Evolutionary conservation across 371 early-diverging fungal species (phyloP).

Genomic region (Rhizopus microsporus): DNA sequence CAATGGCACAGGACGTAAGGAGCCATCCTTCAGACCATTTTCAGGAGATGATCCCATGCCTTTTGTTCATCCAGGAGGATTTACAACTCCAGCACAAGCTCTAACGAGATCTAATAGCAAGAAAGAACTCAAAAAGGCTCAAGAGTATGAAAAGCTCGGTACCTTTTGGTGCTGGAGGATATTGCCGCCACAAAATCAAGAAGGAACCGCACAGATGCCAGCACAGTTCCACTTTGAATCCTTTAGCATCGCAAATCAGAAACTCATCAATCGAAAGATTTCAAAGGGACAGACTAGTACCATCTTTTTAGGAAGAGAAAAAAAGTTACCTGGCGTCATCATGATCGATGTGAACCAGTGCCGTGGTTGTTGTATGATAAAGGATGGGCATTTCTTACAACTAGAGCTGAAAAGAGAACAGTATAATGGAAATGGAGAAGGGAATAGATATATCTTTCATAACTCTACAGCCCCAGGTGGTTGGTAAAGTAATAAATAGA

Average conservation of each 20-base stretch:
- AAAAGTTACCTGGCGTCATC: conserved; percentile 15
- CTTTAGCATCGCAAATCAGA: conserved; percentile 22
- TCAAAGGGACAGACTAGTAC: background rate
- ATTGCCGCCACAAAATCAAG: background rate
- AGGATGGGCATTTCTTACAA: conserved; percentile 3
- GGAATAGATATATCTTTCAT: background rate
- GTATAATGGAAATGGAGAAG: conserved; percentile 2
- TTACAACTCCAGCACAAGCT: background rate
- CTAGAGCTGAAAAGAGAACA: conserved; percentile 9
- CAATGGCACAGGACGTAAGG: background rate
- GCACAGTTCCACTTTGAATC: conserved; percentile 13
- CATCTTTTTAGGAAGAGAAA: conserved; percentile 21
- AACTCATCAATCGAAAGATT: conserved; percentile 16
- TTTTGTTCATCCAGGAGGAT: background rate
- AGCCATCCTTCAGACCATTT: background rate
- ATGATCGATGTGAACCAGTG: conserved; percentile 16
- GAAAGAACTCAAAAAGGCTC: conserved; percentile 17
- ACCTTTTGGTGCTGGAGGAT: conserved; percentile 21
- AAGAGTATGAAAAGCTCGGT: conserved; percentile 19
- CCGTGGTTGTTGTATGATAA: conserved; percentile 10
- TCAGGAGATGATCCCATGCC: background rate
- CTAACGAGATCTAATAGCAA: background rate
- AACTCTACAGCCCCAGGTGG: background rate
- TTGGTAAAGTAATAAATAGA: background rate
- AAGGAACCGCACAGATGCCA: background rate